Evolutionary conservation across 139 green algal genomes (phyloP), one percentile per base, ranked within the genome.

Genomic region (Chlorella sp.): DNA sequence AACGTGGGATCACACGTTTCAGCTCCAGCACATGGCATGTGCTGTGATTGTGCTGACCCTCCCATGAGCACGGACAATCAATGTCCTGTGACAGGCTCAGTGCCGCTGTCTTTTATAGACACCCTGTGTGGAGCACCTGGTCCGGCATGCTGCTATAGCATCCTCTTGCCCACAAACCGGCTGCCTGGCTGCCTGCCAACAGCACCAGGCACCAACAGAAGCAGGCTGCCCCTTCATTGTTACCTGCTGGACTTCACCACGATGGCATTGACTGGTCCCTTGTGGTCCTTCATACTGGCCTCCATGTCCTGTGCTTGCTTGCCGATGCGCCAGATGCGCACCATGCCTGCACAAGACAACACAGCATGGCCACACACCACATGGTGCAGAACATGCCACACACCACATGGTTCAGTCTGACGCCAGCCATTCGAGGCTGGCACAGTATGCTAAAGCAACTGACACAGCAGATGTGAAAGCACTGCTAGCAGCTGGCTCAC

Each of bases 261-360:
- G 62, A 97, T 92, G 76, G 64, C 70, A 76, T 94, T 95, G 35
- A 96, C 86, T 5, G 82, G 64, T 1, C 83, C 85, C 67, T 89
- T 88, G 85, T 96, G 91, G 79, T 96, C 91, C 82, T 96, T 97
- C 87, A 97, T 92, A 59, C 71, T 86, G 2, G 88, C 89, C 36
- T 93, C 75, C 79, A 97, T 85, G 1, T 70, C 65, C 29, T 89
- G 83, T 29, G 71, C 85, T 23, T 83, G 34, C 49, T 87, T 82
- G 33, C 75, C 74, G 3, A 95, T 77, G 1, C 77, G 75, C 90
- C 91, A 97, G 29, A 93, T 78, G 60, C 89, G 81, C 70, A 93
- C 67, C 75, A 80, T 80, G 62, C 76, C 76, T 77, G 69, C 51
- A 61, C 1, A 3, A 51, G 31, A 71, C 0, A n/a, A 33, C 29